Evolutionary conservation across 176 grass and related monocot genomes (phyloP), one percentile per base, ranked within the genome.

Genomic region (Zoysia japonica): DNA sequence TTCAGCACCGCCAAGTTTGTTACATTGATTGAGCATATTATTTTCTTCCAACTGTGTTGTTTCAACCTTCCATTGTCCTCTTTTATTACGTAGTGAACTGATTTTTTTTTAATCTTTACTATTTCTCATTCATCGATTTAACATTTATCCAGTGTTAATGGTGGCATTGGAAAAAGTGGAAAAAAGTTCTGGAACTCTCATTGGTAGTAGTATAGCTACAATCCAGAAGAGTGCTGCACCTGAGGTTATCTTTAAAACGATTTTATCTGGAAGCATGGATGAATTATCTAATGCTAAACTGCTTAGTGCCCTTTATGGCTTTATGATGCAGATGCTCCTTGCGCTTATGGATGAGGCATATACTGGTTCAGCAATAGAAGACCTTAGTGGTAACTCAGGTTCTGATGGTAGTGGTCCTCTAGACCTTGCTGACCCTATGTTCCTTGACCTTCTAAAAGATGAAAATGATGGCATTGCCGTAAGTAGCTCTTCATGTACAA

Each of bases 311-410:
- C 39, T 2, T 54, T 80, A 45, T 85, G 28, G 28, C 45, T 85
- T 17, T 82, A 40, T 53, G 49, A 8, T 44, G 2, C 77, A 98
- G 95, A 98, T 98, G 92, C 86, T 98, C 54, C 90, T 98, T 85
- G 92, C 92, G 65, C 80, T 98, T 39, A 98, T 94, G 95, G 92
- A 98, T 67, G 95, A 98, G 82, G 95, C 95, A 78, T 98, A 98
- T 80, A 98, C 92, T 72, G 92, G 95, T 77, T 94, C 92, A 39
- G 68, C 90, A 66, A 89, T 98, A 84, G 95, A 94, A 90, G 89
- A 90, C 83, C 65, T 75, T 61, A 85, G 83, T 43, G 86, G 82
- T n/a, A 85, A 88, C 71, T 81, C 88, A 79, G 95, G 92, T 54
- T 89, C 88, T 69, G 90, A 93, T 81, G 91, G 90, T 83, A 91